Evolutionary conservation across 306 rosid species (phyloP).

Genomic region (Cucumis hystrix): DNA sequence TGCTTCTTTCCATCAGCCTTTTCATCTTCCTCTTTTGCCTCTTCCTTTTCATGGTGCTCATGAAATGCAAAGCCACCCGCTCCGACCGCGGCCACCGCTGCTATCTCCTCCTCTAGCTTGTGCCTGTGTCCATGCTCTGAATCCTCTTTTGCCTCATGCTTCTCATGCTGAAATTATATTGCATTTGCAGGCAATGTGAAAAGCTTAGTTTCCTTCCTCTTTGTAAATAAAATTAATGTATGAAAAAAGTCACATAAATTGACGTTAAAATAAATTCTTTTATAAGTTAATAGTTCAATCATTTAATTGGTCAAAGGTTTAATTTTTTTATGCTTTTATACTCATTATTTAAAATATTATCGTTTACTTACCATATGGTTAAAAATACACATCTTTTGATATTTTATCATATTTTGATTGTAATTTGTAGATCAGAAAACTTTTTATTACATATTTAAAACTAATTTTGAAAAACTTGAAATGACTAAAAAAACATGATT

Average conservation of each 20-base stretch:
- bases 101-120: conserved; percentile 69
- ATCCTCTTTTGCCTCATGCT: conserved; percentile 45
- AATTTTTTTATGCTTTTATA: too few relatives aligned
- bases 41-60: conserved; percentile 61
- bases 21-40: conserved; percentile 20
- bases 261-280: too few relatives aligned
- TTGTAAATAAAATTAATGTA: neutral
- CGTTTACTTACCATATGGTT: neutral
- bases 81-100: conserved; percentile 46
- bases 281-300: too few relatives aligned
- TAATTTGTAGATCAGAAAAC: too few relatives aligned
- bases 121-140: conserved; percentile 56
- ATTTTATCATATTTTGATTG: too few relatives aligned
- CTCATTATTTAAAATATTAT: too few relatives aligned
- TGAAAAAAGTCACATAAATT: too few relatives aligned
- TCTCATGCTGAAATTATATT: conserved; percentile 26
- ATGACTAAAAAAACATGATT: too few relatives aligned
- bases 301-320: neutral
- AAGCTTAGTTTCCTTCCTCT: neutral
- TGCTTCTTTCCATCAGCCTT: neutral
- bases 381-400: too few relatives aligned
- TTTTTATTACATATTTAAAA: too few relatives aligned
- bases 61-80: conserved; percentile 64
- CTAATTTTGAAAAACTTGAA: too few relatives aligned
- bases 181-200: neutral